Evolutionary conservation across 2,329 filamentous ascomycete genomes (phyloP), one percentile per base, ranked within the genome.

Genomic region (Fusarium lyarnte): DNA sequence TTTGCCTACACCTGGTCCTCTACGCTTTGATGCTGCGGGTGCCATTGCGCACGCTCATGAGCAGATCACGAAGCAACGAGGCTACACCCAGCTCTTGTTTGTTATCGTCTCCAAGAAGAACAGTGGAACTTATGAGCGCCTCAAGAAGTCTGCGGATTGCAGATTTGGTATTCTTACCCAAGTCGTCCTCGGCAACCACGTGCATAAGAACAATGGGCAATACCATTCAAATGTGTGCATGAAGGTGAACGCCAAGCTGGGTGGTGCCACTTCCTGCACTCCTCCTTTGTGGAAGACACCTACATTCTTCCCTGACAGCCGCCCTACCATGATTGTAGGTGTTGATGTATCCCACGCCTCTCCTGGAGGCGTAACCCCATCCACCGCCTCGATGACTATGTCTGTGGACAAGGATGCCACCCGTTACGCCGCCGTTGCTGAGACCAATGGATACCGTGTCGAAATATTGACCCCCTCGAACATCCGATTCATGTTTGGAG

Each of bases 231-330:
- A 99, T 70, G 94, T 99, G 1, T 89, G 91, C 72, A 96, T 99
- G 94, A 99, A 99, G 84, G 90, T 99, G 73, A 98, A 99, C 76
- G 93, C 94, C 7, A 99, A 99, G 84, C 88, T 99, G 5, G 96
- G 96, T 19, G 96, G 96, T 10, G 88, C 89, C 0, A 98, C 94
- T 2, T 91, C 84, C 58, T 85, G 80, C 47, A 82, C 81, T 3
- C 70, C 73, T 17, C 76, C 80, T 9, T 78, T 82, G 1, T 83
- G 81, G 81, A 80, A 78, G 52, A 68, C 75, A 1, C 53, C 69
- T 0, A 81, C 78, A 0, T 83, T 81, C 66, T 83, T 83, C 55
- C 82, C 82, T 1, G 78, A 79, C 3, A 79, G 78, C 0, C 87
- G 90, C 1, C 79, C 81, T 2, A 96, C 94, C 0, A 92, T 97